phyloP scores from a whole-genome alignment of 495 filamentous ascomycete species.

The Parachaetomium inaequale region DNA sequence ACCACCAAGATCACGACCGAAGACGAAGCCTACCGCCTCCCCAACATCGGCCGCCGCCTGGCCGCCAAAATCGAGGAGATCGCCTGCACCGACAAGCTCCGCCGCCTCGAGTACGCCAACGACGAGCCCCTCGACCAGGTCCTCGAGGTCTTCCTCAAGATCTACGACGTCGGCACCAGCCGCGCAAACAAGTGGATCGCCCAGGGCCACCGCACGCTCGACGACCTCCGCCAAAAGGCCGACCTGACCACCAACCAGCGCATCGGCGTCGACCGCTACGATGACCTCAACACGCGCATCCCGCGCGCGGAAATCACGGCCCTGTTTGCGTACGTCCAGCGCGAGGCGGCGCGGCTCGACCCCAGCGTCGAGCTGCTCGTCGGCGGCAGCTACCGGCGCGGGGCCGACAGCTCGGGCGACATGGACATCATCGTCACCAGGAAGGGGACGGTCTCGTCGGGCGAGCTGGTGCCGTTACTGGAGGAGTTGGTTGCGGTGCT shows the following conservation, averaged over 20 bases:
- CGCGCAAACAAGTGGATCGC: slow-evolving; percentile 76
- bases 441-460: slow-evolving; percentile 49
- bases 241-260: slow-evolving; percentile 69
- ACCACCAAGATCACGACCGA: slow-evolving; percentile 60
- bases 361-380: slow-evolving; percentile 60
- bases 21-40: slow-evolving; percentile 63
- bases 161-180: slow-evolving; percentile 74
- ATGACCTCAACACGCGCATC: slow-evolving; percentile 81
- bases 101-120: slow-evolving; percentile 64
- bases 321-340: slow-evolving; percentile 65
- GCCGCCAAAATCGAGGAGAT: slow-evolving; percentile 94
- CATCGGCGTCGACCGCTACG: slow-evolving; percentile 75
- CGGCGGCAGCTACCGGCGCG: slow-evolving; percentile 83
- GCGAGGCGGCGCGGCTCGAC: slow-evolving; percentile 60
- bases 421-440: slow-evolving; percentile 87
- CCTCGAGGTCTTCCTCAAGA: slow-evolving; percentile 65
- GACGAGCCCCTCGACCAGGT: slow-evolving; percentile 60
- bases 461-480: slow-evolving; percentile 65
- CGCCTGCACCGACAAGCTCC: slow-evolving; percentile 65
- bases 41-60: slow-evolving; percentile 69
- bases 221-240: slow-evolving; percentile 63
- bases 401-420: slow-evolving; percentile 68
- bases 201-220: slow-evolving; percentile 69
- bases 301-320: slow-evolving; percentile 71
- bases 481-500: slow-evolving; percentile 62